These are phyloP conservation scores for Apiospora sp. DNA, from an alignment of 2,329 filamentous ascomycete genomes.

Conservation along the genomic window DNA sequence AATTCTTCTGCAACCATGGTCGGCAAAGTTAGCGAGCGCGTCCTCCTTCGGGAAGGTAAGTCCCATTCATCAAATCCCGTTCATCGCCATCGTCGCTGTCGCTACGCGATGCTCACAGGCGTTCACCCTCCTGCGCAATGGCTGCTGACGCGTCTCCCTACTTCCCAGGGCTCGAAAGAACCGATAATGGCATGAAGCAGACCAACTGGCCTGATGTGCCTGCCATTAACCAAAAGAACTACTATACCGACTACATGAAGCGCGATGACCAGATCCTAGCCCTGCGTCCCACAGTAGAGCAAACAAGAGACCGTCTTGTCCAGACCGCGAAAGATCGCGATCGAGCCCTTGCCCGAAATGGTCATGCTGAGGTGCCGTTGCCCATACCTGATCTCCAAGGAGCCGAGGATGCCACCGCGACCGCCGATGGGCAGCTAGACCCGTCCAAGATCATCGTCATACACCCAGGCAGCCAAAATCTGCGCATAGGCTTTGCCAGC, in stretches of 20 bases:
- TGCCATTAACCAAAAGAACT: slow-evolving; percentile 99
- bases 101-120: background rate
- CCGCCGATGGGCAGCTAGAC: slow-evolving; percentile 68
- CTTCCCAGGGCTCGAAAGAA: slow-evolving; percentile 82
- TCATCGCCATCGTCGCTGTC: slow-evolving; percentile 23
- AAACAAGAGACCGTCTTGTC: slow-evolving; percentile 82
- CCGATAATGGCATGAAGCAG: slow-evolving; percentile 97
- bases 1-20: slow-evolving; percentile 54
- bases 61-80: slow-evolving; percentile 23
- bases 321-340: slow-evolving; percentile 89
- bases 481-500: slow-evolving; percentile 93
- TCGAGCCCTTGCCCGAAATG: slow-evolving; percentile 79
- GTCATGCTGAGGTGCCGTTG: slow-evolving; percentile 70
- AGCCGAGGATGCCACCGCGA: slow-evolving; percentile 62
- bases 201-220: slow-evolving; percentile 91
- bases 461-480: slow-evolving; percentile 93
- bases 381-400: slow-evolving; percentile 61
- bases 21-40: slow-evolving; percentile 70
- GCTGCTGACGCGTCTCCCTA: slow-evolving; percentile 27
- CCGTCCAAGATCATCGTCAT: slow-evolving; percentile 94
- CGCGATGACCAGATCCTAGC: slow-evolving; percentile 96
- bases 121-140: slow-evolving; percentile 9
- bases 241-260: slow-evolving; percentile 99
- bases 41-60: slow-evolving; percentile 69
- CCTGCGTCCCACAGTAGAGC: slow-evolving; percentile 86